Evolutionary conservation across 176 grass and related monocot species (phyloP), one percentile per base, ranked within the genome.

Genomic region (Secale cereale): DNA sequence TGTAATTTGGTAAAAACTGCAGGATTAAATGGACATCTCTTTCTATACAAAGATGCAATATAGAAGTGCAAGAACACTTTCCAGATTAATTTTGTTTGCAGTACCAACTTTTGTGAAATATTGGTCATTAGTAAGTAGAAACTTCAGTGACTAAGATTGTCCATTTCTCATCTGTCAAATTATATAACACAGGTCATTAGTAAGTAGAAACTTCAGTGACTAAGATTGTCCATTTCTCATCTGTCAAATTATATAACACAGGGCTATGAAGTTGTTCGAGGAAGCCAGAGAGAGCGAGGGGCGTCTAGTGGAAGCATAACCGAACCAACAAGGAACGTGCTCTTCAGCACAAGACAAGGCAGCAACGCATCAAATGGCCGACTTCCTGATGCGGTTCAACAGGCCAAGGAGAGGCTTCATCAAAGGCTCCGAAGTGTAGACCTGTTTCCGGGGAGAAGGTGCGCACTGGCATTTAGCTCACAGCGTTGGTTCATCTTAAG

Each of bases 331-430:
- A 71, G 46, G 29, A 31, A 17, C 30, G 46, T 23, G 27, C 22
- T 70, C 25, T 14, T 23, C 26, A 59, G 15, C 33, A 61, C 65
- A 31, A 32, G 76, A 60, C 52, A 45, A 62, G 57, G 57, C 46
- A 48, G 29, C 22, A 45, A 57, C 69, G 52, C 70, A 85, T 70
- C 30, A 19, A 57, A 80, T 37, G 81, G 85, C 65, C 77, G 67
- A 71, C 89, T 91, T 77, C 85, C 85, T 43, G 81, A 84, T 32
- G 63, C 66, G 10, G 81, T 88, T 37, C 78, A 19, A 27, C 81
- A 78, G 37, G 89, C 85, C 43, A 87, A 78, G 60, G 83, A 91
- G 80, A 85, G 89, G 43, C 76, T 91, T 91, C 40, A 80, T 40
- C 43, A 56, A n/a, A 85, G 81, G 59, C 81, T 91, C 10, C 30